These are phyloP conservation scores for Picocystis sp. DNA, from an alignment of 163 green algal species.

Conservation along the genomic window DNA sequence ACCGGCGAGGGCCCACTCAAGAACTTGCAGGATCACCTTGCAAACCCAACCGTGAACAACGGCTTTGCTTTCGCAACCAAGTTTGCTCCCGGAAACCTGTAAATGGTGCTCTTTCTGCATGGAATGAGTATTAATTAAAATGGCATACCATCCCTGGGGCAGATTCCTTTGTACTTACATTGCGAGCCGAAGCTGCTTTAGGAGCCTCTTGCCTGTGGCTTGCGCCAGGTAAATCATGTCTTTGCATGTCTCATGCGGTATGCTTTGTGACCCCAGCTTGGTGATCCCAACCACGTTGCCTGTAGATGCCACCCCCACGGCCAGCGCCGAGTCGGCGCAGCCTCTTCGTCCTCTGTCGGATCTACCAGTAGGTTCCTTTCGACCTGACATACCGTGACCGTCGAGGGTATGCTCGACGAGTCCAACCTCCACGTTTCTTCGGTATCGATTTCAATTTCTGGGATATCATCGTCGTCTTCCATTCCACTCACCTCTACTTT, in stretches of 20 bases:
- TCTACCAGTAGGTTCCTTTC: constrained; percentile 29
- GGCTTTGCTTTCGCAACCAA: constrained; percentile 55
- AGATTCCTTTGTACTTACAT: too few species aligned
- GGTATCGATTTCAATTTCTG: constrained; percentile 53
- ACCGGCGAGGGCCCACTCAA: constrained; percentile 71
- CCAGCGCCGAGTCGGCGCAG: constrained; percentile 23
- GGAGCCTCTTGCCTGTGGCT: too few species aligned
- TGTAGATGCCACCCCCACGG: constrained; percentile 24
- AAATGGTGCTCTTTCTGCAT: too few species aligned
- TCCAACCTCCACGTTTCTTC: constrained; percentile 25
- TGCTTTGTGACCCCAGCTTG: too few species aligned
- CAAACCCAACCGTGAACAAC: constrained; percentile 45
- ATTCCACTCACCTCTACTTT: constrained; percentile 35
- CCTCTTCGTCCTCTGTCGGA: constrained; percentile 39
- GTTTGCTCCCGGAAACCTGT: constrained; percentile 28
- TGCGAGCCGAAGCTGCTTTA: too few species aligned
- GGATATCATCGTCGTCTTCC: constrained; percentile 40
- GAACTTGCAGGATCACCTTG: constrained; percentile 43
- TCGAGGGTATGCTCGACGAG: constrained; percentile 28
- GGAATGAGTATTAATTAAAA: too few species aligned
- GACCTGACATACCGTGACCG: constrained; percentile 37
- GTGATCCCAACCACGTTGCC: too few species aligned
- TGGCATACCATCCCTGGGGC: too few species aligned
- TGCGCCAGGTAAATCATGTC: too few species aligned
- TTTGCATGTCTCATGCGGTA: too few species aligned